phyloP scores from a whole-genome alignment of 176 grass and related monocot genomes.

The Melocanna baccifera region DNA sequence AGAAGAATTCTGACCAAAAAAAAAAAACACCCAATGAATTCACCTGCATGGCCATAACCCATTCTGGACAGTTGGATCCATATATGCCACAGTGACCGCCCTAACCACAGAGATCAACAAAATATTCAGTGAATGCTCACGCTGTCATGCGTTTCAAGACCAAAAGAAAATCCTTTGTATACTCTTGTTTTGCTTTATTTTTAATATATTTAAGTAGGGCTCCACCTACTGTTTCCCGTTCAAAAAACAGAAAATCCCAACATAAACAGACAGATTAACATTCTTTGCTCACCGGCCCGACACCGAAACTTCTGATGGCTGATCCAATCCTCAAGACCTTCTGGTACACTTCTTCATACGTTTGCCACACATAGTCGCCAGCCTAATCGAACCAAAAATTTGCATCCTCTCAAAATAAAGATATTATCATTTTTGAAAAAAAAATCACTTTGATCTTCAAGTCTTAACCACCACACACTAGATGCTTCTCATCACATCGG shows the following conservation, averaged over 20 bases:
- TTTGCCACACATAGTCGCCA: conserved; percentile 72
- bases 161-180: background rate
- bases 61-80: conserved; percentile 94
- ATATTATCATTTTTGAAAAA: background rate
- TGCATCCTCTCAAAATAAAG: background rate
- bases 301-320: conserved; percentile 47
- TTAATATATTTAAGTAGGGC: too few relatives aligned
- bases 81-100: conserved; percentile 88
- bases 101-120: conserved; percentile 43
- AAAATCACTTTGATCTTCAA: background rate
- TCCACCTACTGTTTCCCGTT: too few relatives aligned
- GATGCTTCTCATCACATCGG: background rate
- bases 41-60: conserved; percentile 96
- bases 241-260: background rate
- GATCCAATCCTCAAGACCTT: conserved; percentile 57
- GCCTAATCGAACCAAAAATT: conserved; percentile 37
- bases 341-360: conserved; percentile 72
- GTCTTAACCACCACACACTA: background rate
- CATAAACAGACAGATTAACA: background rate
- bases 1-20: background rate
- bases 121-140: background rate
- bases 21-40: background rate
- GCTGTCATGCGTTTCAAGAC: background rate
- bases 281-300: conserved; percentile 46
- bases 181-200: too few relatives aligned